Base-by-base conservation (phyloP, 2,329 filamentous ascomycete genomes). In the Fusarium incarnatum region DNA sequence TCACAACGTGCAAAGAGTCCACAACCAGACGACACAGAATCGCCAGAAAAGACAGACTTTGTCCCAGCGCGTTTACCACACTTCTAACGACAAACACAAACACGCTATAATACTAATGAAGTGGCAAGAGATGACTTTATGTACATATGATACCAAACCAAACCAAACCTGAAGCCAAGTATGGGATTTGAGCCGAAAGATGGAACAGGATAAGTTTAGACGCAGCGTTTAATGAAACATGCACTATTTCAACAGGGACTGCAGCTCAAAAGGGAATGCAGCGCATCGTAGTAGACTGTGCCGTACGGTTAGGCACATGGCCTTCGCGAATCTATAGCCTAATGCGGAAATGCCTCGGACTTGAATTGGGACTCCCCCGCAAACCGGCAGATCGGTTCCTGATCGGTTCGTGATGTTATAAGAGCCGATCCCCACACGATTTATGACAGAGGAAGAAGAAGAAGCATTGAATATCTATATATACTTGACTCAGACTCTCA, bases 61-160 rank as follows among this genome's bases (percentile, higher is more conserved):
- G 81, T 90, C 23, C 88, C 88, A 6, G 88, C 88, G 37, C 82
- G 87, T 62, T 76, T 91, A 63, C 88, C 88, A 40, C 82, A 83
- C 56, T 87, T 90, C 79, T 79, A 80, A 68, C 87, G 65, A 78
- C n/a, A 27, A 30, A 37, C 56, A 60, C 56, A 27, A 30, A 42
- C 56, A 60, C 58, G 42, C 56, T 58, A 60, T 72, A 73, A 65
- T 58, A 65, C 54, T 67, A 73, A 67, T 62, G 55, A 65, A 53
- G 45, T 56, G 40, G 55, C 55, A 30, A 30, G 28, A 53, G 59
- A 71, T 61, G 53, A 66, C 50, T 64, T 70, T 48, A 60, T 71
- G 59, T 70, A 60, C 69, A 57, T 68, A 75, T 74, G 73, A 75
- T 75, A 75, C 73, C 73, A 75, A 30, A 30, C 12, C 28, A 67